phyloP scores from a whole-genome alignment of 2,329 filamentous ascomycete species.

The Aureobasidium vineae region DNA sequence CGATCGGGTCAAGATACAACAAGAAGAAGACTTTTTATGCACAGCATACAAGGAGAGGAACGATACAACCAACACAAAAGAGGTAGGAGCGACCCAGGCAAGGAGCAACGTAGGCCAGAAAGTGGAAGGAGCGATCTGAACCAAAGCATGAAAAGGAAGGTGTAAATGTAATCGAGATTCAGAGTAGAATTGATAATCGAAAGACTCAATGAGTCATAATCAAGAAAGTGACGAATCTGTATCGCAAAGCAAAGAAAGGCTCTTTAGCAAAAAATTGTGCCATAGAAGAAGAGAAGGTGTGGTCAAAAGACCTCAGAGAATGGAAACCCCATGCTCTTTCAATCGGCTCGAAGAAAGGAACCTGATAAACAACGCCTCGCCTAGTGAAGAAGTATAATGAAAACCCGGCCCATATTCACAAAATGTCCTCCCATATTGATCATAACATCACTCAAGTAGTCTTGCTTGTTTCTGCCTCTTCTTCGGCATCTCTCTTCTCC shows the following conservation, averaged over 20 bases:
- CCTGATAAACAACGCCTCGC: background rate
- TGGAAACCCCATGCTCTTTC: background rate
- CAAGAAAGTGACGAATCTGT: too few relatives aligned
- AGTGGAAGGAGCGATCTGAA: too few relatives aligned
- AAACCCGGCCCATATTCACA: background rate
- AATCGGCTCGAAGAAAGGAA: background rate
- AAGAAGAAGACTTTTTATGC: too few relatives aligned
- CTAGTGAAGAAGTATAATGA: background rate
- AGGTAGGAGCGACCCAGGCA: too few relatives aligned
- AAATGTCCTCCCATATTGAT: background rate
- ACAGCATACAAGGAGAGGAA: too few relatives aligned
- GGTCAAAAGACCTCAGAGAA: background rate
- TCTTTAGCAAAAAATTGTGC: background rate
- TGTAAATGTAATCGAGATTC: too few relatives aligned
- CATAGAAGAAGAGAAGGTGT: slow-evolving; percentile 1
- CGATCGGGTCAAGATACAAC: too few relatives aligned
- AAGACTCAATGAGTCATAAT: too few relatives aligned
- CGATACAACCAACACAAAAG: too few relatives aligned
- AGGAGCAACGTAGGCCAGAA: too few relatives aligned
- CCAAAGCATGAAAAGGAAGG: too few relatives aligned
- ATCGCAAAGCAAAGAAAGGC: background rate
- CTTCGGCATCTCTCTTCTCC: slow-evolving; percentile 19
- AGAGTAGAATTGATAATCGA: too few relatives aligned
- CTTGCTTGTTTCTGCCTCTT: slow-evolving; percentile 5
- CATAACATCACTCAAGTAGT: slow-evolving; percentile 7